Base-by-base conservation (phyloP, 1,139 yeast species). In the Candida labiduridarum region DNA sequence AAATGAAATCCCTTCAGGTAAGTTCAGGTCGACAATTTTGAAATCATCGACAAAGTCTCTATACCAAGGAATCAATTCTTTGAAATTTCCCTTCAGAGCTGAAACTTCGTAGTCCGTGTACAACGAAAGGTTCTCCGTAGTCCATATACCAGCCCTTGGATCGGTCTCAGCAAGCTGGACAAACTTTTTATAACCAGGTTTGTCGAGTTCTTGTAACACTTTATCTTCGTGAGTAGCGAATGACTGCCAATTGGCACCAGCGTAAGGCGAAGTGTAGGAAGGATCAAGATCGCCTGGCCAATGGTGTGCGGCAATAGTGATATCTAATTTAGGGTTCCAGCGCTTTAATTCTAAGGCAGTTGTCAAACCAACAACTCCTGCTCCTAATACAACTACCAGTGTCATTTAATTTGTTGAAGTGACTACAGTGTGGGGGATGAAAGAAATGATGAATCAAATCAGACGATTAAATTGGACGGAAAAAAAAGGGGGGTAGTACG, bases 241-340 rank as follows among this genome's bases (percentile, higher is more conserved):
- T 4, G 80, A 74, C 42, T 69, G 72, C 82, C 82, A 74, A 54
- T 72, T 70, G 43, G 78, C 79, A 0, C 79, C 79, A 3, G 79
- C 79, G 57, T 62, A 70, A 1, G 79, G 79, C 0, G 78, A 72
- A 3, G 76, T 65, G 57, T 69, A 74, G 1, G 65, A 64, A 11
- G 64, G 62, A 45, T 72, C 65, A 27, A 67, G 58, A 52, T 74
- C 79, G 2, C 79, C 79, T 1, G 79, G 79, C 15, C 73, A 49
- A 52, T 69, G 68, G 25, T 66, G 65, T 2, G 69, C 76, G 3
- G 66, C 65, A n/a, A 74, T 59, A 2, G 68, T 59, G 35, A 74
- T 66, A 4, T 66, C 59, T 45, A 51, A 56, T 2, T 49, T 52
- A 8, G 65, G 63, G 48, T 58, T 57, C 35, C 53, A 54, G 43